Conservation (phyloP, 345 rosid genomes). For the Dipteronia sinensis region DNA sequence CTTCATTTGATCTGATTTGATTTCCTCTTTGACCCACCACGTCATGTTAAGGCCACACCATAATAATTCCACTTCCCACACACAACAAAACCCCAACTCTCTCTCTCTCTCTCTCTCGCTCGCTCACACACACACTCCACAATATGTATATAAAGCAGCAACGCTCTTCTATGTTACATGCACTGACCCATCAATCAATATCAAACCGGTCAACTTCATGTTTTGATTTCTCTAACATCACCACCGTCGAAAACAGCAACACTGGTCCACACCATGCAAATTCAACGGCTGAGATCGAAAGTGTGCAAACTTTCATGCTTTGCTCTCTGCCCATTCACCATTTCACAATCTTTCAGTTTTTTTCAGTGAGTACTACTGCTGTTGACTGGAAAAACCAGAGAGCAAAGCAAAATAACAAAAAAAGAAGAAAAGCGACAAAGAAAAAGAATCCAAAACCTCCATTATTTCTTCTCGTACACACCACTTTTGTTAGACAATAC, state of each 20-base stretch:
- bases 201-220: slow-evolving; percentile 31
- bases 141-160: background rate
- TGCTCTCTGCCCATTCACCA: background rate
- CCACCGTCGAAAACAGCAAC: slow-evolving; percentile 4
- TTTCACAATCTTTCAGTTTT: slow-evolving; percentile 19
- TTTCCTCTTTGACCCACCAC: slow-evolving; percentile 18
- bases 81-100: background rate
- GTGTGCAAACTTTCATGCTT: slow-evolving; percentile 38
- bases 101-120: too few relatives aligned
- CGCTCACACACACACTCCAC: too few relatives aligned
- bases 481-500: background rate
- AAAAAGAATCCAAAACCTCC: slow-evolving; percentile 10
- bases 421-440: background rate
- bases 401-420: background rate
- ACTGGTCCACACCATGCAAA: background rate
- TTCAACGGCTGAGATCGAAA: slow-evolving; percentile 39
- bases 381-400: background rate
- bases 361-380: background rate
- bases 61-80: background rate
- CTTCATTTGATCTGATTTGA: slow-evolving; percentile 9
- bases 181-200: slow-evolving; percentile 27
- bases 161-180: background rate
- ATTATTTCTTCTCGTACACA: slow-evolving; percentile 23
- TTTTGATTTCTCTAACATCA: slow-evolving; percentile 15
- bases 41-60: slow-evolving; percentile 7